These are phyloP conservation scores for Entomortierella beljakovae DNA, from an alignment of 192 early-diverging fungal genomes.

Conservation along the genomic window DNA sequence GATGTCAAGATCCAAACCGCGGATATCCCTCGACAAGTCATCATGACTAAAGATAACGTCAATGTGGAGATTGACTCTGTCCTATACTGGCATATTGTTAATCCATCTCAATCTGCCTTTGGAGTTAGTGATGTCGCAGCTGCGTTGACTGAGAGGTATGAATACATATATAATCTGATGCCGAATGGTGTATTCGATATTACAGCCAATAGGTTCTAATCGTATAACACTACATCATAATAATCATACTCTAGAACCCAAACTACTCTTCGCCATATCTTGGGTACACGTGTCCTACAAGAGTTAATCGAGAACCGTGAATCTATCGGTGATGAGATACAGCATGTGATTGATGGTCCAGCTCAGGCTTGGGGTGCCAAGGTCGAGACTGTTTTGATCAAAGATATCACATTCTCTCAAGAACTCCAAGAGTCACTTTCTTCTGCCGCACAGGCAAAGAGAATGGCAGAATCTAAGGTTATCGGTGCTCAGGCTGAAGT, in stretches of 20 bases:
- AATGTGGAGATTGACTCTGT: conserved; percentile 87
- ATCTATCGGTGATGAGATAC: conserved; percentile 86
- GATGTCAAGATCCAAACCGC: conserved; percentile 65
- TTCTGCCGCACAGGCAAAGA: conserved; percentile 88
- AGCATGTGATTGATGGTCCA: conserved; percentile 82
- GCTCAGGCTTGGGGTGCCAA: conserved; percentile 85
- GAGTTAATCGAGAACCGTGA: conserved; percentile 92
- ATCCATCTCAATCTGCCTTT: conserved; percentile 84
- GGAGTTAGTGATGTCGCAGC: conserved; percentile 71
- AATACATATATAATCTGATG: too few species aligned
- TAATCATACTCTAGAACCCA: conserved; percentile 66
- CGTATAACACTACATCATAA: too few species aligned
- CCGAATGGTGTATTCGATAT: too few species aligned
- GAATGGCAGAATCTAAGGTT: conserved; percentile 92
- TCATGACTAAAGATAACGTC: conserved; percentile 95
- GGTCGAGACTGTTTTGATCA: conserved; percentile 85
- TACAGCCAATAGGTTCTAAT: too few species aligned
- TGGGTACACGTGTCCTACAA: conserved; percentile 88
- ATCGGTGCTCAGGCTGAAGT: conserved; percentile 92
- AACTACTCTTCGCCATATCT: conserved; percentile 87
- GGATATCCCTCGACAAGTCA: conserved; percentile 73
- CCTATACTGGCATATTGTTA: conserved; percentile 85
- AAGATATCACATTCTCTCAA: conserved; percentile 80
- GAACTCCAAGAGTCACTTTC: conserved; percentile 88
- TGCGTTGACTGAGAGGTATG: conserved; percentile 82